Evolutionary conservation across 192 early-diverging fungal species (phyloP).

Genomic region (Entomortierella parvispora): DNA sequence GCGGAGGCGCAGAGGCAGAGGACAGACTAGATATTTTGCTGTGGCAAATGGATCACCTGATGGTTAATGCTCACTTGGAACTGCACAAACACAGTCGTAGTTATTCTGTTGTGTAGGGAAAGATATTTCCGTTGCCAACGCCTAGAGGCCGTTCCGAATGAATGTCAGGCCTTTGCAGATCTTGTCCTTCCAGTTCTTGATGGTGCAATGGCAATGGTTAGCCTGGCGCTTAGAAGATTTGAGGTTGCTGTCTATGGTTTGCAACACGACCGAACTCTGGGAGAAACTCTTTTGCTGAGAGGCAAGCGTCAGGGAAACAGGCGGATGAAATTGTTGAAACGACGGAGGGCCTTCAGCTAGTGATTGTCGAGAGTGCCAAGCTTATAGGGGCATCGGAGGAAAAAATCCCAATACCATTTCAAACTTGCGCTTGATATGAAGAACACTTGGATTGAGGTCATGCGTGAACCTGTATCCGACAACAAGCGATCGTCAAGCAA

Average conservation of each 20-base stretch:
- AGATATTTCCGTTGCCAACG: slow-evolving; percentile 6
- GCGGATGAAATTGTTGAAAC: slow-evolving; percentile 7
- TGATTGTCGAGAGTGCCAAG: slow-evolving; percentile 12
- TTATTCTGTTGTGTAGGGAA: slow-evolving; percentile 10
- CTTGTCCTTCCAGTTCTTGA: slow-evolving; percentile 11
- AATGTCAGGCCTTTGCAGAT: slow-evolving; percentile 7
- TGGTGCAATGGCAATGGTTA: slow-evolving; percentile 4
- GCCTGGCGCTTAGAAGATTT: slow-evolving; percentile 11
- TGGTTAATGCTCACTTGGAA: slow-evolving; percentile 9
- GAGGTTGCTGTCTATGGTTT: slow-evolving; percentile 8
- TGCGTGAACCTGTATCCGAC: slow-evolving; percentile 16
- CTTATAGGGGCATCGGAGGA: slow-evolving; percentile 4
- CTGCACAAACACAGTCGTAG: neutral
- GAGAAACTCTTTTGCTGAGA: slow-evolving; percentile 8
- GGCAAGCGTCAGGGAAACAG: slow-evolving; percentile 5
- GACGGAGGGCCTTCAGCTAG: slow-evolving; percentile 6
- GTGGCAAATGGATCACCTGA: slow-evolving; percentile 8
- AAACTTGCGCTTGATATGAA: slow-evolving; percentile 6
- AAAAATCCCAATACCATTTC: slow-evolving; percentile 5
- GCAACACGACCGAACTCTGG: slow-evolving; percentile 9
- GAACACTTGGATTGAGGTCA: slow-evolving; percentile 7
- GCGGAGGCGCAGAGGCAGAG: neutral
- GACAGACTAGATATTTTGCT: slow-evolving; percentile 9
- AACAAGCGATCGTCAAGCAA: slow-evolving; percentile 8
- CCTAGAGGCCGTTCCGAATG: slow-evolving; percentile 5